Evolutionary conservation across 345 rosid genomes (phyloP), one percentile per base, ranked within the genome.

Genomic region (Lagerstroemia speciosa): DNA sequence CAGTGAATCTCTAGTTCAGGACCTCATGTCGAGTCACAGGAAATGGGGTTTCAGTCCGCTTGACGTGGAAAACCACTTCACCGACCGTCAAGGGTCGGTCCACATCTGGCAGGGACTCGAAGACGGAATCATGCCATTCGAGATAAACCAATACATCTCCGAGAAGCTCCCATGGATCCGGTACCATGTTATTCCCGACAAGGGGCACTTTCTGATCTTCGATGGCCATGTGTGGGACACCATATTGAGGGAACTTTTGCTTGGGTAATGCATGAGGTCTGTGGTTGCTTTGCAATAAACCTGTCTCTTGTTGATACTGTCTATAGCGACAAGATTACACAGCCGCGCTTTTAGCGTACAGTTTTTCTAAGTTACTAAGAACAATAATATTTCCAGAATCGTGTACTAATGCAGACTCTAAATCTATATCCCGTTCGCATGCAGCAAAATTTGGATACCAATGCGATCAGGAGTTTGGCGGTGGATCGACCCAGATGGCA

Each of bases 21-120:
- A 93, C 80, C 67, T 90, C 65, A 78, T 87, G 41, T 85, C 73
- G 7, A 76, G 87, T 46, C 87, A 80, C 43, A 83, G 77, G 2
- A 84, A 83, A 72, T 93, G 98, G 98, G 97, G 87, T 65, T 90
- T 93, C 30, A 88, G 84, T 71, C 90, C 96, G 29, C 53, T 79
- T 43, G 91, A 86, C 53, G 22, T 93, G 37, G 75, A 46, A 8
- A 85, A 89, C 76, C 97, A 94, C n/a, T 87, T 87, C 43, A 78
- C 78, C 0, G 60, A 81, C 64, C 78, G 77, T 1, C 83, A 78
- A 72, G 89, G 92, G 19, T 78, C 84, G 0, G 87, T 93, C 22
- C 91, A 90, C 61, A 64, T 93, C 5, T 93, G 98, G 97, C 92
- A 87, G 78, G 92, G 85, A 12, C 32, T 45, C 2, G 92, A 86